Evolutionary conservation across 768 basidiomycete genomes (phyloP), one percentile per base, ranked within the genome.

Genomic region (Cyathus striatus): DNA sequence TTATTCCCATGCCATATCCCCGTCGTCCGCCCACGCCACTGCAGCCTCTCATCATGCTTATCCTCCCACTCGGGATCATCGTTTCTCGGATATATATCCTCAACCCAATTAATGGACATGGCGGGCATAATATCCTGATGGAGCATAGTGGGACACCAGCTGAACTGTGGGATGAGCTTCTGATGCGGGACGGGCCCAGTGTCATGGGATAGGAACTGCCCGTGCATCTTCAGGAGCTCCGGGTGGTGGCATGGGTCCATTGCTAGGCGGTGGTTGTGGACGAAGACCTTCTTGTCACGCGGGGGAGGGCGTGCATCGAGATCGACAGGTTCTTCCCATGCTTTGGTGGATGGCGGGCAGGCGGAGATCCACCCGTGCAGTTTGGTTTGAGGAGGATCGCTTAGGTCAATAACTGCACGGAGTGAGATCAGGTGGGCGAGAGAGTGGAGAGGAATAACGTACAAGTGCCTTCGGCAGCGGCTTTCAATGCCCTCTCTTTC

Each of bases 11-110:
- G 74, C 56, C 61, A 68, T 1, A 78, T 82, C 20, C 86, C 86
- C 3, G 85, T 88, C 21, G 79, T 86, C 22, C 76, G 75, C 3
- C 87, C 87, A 18, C 87, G 64, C 87, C 87, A 90, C 40, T 77
- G 68, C 36, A 88, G 44, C 23, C 74, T 54, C 43, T 77, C 73
- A 49, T 83, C 74, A 1, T 54, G 44, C 60, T 81, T 84, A 40
- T 72, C 64, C 1, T 75, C 71, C 81, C 85, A 90, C 0, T 66
- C 66, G 4, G 77, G 69, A 52, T 83, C 75, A 46, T 77, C 65
- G 5, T 49, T 46, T 18, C 62, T 50, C 4, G 64, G 58, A 2
- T 52, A 40, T 7, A 62, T 48, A 3, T 67, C 67, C 5, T 54
- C 56, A 0, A 66, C 49, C 73, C 75, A 79, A 42, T 68, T 70